Conservation (phyloP, 163 green algal species). For the Chlamydomonas reinhardtii region DNA sequence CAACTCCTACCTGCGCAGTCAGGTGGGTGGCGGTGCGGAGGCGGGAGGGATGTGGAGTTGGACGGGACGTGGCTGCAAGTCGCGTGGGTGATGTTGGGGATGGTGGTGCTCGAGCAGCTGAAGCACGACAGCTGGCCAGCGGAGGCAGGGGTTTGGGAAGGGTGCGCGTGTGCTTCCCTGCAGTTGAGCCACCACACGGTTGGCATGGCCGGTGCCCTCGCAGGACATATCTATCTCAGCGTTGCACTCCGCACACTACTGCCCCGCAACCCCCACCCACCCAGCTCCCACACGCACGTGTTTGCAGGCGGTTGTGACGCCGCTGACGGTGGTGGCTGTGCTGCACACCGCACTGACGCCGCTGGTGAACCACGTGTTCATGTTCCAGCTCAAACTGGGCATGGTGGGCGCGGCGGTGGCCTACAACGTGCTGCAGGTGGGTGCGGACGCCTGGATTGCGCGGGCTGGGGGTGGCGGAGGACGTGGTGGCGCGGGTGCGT, state of each 20-base stretch:
- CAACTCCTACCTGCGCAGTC: conserved; percentile 44
- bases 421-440: conserved; percentile 39
- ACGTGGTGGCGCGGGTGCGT: neutral
- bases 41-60: neutral
- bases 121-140: too few species aligned
- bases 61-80: too few species aligned
- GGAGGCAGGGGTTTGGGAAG: too few species aligned
- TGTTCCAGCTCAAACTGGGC: conserved; percentile 26
- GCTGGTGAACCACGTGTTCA: conserved; percentile 51
- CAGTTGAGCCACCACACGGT: too few species aligned
- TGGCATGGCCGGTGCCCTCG: too few species aligned
- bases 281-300: too few species aligned
- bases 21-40: conserved; percentile 13
- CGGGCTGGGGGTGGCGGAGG: neutral
- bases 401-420: conserved; percentile 35
- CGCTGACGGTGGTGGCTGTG: conserved; percentile 19
- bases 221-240: too few species aligned
- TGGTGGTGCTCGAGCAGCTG: too few species aligned
- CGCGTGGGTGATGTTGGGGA: too few species aligned
- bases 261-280: too few species aligned
- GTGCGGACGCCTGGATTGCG: neutral
- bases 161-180: too few species aligned
- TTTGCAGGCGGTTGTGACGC: conserved; percentile 38
- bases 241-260: too few species aligned
- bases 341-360: conserved; percentile 15